phyloP scores from a whole-genome alignment of 106 monocot genomes.

The Phalaenopsis aphrodite region DNA sequence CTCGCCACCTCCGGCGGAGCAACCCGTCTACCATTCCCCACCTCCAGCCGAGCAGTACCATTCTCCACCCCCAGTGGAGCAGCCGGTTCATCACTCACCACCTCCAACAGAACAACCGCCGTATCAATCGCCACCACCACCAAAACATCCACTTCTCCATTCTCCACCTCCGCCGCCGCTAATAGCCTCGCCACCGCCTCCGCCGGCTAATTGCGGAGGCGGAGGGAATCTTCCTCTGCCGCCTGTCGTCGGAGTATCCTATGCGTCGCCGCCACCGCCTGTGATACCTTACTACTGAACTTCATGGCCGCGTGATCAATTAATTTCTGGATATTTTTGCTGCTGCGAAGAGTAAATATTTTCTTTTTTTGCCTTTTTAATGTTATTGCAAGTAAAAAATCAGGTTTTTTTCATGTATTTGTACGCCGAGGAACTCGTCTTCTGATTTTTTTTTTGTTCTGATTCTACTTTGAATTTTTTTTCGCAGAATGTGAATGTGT shows the following conservation, averaged over 20 bases:
- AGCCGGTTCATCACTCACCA: no score
- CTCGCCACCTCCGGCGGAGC: constrained; percentile 2
- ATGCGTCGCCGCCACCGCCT: constrained; percentile 14
- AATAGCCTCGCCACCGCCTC: not conserved
- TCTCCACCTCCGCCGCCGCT: not conserved
- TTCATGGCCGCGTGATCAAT: not conserved
- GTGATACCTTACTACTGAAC: constrained; percentile 8
- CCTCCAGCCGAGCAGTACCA: not conserved
- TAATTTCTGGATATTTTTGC: not conserved
- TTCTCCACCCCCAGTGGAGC: not conserved
- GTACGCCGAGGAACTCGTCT: not conserved
- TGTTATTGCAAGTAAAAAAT: not conserved
- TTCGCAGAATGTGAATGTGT: not conserved
- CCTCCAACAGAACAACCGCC: no score
- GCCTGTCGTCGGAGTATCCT: constrained; percentile 11
- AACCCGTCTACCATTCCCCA: not conserved
- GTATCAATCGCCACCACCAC: not conserved
- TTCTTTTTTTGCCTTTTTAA: not conserved
- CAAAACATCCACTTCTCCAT: not conserved
- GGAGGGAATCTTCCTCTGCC: constrained; percentile 4
- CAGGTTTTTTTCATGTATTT: not conserved
- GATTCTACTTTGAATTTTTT: not conserved
- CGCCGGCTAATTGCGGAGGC: not conserved
- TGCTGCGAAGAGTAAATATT: not conserved
- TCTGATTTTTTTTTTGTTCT: not conserved